phyloP scores from a whole-genome alignment of 148 eudicot species.

The Cornus controversa region DNA sequence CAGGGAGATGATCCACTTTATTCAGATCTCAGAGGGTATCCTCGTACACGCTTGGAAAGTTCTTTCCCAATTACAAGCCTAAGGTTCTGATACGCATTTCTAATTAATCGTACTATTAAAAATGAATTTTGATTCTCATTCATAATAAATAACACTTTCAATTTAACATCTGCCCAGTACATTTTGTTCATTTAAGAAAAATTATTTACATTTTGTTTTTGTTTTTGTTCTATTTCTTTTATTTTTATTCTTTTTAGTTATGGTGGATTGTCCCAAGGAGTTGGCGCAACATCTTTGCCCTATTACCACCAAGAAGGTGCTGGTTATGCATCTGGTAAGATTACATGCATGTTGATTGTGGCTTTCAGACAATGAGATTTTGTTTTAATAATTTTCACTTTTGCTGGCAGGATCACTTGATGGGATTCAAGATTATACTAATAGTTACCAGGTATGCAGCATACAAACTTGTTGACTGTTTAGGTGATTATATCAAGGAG shows the following conservation, averaged over 20 bases:
- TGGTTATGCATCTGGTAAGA: slow-evolving; percentile 19
- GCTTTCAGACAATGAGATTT: background rate
- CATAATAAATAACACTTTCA: background rate
- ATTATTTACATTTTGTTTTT: background rate
- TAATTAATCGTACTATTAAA: background rate
- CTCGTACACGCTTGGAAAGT: slow-evolving; percentile 14
- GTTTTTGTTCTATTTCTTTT: no score
- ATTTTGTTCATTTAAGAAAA: background rate
- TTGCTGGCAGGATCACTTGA: slow-evolving; percentile 15
- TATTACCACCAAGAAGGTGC: slow-evolving; percentile 1
- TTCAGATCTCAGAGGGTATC: slow-evolving; percentile 23
- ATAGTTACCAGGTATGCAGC: slow-evolving; percentile 14
- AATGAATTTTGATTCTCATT: background rate
- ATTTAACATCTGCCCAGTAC: background rate
- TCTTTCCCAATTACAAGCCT: slow-evolving; percentile 8
- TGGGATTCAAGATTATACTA: slow-evolving; percentile 10
- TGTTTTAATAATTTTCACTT: slow-evolving; percentile 6
- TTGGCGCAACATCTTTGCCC: slow-evolving; percentile 15
- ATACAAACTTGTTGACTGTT: background rate
- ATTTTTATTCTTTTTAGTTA: no score
- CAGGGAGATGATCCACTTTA: slow-evolving; percentile 18
- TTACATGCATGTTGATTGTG: background rate
- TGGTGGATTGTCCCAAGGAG: slow-evolving; percentile 9
- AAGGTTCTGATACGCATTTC: slow-evolving; percentile 13
- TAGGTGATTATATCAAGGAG: background rate